Evolutionary conservation across 2,329 filamentous ascomycete genomes (phyloP), one percentile per base, ranked within the genome.

Genomic region (Tolypocladium guangdongense): DNA sequence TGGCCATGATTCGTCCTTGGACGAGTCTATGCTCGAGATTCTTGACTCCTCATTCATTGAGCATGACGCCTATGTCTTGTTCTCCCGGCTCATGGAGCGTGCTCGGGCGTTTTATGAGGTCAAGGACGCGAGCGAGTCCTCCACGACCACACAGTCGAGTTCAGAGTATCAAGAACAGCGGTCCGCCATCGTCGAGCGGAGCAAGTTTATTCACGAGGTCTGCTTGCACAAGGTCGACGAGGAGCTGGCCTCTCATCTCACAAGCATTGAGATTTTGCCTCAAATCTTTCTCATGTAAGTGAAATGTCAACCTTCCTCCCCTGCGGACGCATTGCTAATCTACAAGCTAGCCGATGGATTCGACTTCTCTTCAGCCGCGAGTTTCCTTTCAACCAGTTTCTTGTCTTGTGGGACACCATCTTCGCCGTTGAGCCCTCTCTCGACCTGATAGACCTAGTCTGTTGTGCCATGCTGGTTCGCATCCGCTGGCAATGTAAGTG

Each of bases 241-340:
- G n/a, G 86, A 90, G 63, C 78, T 97, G 32, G 86, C 89, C 16
- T 76, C 77, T 27, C 91, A 97, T 67, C 77, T 99, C 20, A 84
- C 84, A 55, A 80, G 82, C 55, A 84, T 96, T 48, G 92, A 96
- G 56, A 84, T 99, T 56, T 73, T 96, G n/a, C 93, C 93, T 1
- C 93, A 99, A 63, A 92, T 99, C 50, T 99, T 97, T 64, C 74
- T 97, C 27, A 95, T 97, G 88, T 93, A 71, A 68, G 77, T 66
- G 14, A 2, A 7, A 7, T 22, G 35, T 18, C 36, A 11, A 33
- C 2, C 18, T 3, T 5, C 16, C 33, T 5, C 24, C n/a, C 11
- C 5, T 20, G 20, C 10, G 20, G 27, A 35, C 18, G 2, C 18
- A 11, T 30, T 50, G 20, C 49, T 49, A 36, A 51, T 6, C 18